Evolutionary conservation across 768 basidiomycete genomes (phyloP), one percentile per base, ranked within the genome.

Genomic region (Kwoniella sp.): DNA sequence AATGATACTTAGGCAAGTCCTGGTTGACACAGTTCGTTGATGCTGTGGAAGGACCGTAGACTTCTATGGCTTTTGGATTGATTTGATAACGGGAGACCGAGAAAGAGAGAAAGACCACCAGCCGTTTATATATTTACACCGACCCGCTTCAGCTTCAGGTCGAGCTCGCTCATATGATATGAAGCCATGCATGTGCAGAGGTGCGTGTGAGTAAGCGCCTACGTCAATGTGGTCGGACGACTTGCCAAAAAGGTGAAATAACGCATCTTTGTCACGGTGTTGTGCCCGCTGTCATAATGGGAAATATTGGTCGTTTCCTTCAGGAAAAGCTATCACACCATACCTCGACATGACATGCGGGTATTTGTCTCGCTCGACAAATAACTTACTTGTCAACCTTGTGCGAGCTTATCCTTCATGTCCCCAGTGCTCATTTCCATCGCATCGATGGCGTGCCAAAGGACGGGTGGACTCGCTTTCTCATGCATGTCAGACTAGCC

Each of bases 281-380:
- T 8, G 41, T 45, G 8, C 41, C 41, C 41, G 7, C 13, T 37
- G 34, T 37, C 41, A 45, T 45, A 45, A 45, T 45, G 41, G 41
- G 52, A 61, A 53, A 48, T 61, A 28, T 58, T n/a, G 12, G 25
- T 58, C 34, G 22, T 55, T 45, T 45, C 28, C 28, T 25, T 28
- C 31, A 34, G n/a, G 31, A 55, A 57, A 57, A 57, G 34, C 58
- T 34, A 60, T 60, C 58, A 60, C 58, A 60, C 58, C 58, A 60
- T 60, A 25, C 51, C 58, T 60, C 58, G 58, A 60, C 58, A 60
- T 60, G 29, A 17, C 34, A 45, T 45, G 20, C 41, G 41, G 15
- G 17, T 45, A 45, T 45, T 45, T 45, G 41, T 3, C 8, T 17
- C 15, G 41, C 11, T 5, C 34, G 34, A 34, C 34, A 34, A 34